Conservation (phyloP, 768 basidiomycete genomes). For the Pleurotus cornucopiae region DNA sequence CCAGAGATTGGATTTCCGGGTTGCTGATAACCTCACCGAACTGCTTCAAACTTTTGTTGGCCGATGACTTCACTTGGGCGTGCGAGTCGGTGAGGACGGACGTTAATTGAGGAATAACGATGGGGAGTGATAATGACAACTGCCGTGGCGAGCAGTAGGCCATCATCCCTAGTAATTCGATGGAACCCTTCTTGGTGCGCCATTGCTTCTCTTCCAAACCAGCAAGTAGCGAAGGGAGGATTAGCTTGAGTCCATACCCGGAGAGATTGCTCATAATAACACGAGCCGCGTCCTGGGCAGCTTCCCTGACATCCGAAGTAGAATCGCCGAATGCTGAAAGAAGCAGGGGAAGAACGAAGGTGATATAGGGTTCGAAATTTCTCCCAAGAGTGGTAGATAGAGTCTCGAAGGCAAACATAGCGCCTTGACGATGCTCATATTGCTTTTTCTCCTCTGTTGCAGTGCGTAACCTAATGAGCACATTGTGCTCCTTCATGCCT, state of each 20-base stretch:
- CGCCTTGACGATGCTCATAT: slow-evolving; percentile 86
- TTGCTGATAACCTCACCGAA: slow-evolving; percentile 99
- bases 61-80: slow-evolving; percentile 88
- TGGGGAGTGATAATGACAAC: slow-evolving; percentile 89
- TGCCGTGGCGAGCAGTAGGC: slow-evolving; percentile 97
- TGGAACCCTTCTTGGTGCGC: slow-evolving; percentile 96
- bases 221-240: slow-evolving; percentile 82
- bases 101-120: slow-evolving; percentile 94
- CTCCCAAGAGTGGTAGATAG: slow-evolving; percentile 83
- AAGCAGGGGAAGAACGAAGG: slow-evolving; percentile 76
- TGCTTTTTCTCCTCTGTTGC: slow-evolving; percentile 88
- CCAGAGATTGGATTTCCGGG: slow-evolving; percentile 91
- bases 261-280: slow-evolving; percentile 96
- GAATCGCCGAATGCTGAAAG: slow-evolving; percentile 85
- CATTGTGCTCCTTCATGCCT: slow-evolving; percentile 78
- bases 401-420: slow-evolving; percentile 93
- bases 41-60: slow-evolving; percentile 93
- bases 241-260: slow-evolving; percentile 93
- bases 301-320: slow-evolving; percentile 85
- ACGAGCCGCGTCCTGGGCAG: slow-evolving; percentile 85
- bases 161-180: slow-evolving; percentile 97
- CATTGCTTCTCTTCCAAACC: slow-evolving; percentile 98
- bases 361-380: slow-evolving; percentile 91
- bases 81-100: slow-evolving; percentile 96
- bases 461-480: slow-evolving; percentile 67